phyloP scores from a whole-genome alignment of 2,329 filamentous ascomycete species.

The Trichoderma atroviride region DNA sequence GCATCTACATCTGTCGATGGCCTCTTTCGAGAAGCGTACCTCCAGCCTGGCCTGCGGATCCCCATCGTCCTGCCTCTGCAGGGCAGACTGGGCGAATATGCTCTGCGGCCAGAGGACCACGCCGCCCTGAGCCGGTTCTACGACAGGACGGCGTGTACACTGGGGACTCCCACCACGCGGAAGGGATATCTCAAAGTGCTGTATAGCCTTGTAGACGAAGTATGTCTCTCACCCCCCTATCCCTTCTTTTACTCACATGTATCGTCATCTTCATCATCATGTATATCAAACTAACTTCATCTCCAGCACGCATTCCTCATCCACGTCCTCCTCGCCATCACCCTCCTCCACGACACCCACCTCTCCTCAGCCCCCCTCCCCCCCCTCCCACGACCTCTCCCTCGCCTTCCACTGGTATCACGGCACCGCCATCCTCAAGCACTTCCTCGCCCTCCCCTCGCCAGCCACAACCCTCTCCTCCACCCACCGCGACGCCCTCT shows the following conservation, averaged over 20 bases:
- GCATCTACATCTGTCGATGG: background rate
- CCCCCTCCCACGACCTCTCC: conserved; percentile 34
- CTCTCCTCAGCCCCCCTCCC: conserved; percentile 33
- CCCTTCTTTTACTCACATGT: too few species aligned
- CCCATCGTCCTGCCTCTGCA: conserved; percentile 34
- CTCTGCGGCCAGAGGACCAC: conserved; percentile 39
- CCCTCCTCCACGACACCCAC: conserved; percentile 56
- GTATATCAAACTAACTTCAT: background rate
- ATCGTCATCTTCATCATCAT: too few species aligned
- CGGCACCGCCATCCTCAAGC: conserved; percentile 51
- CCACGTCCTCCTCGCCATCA: conserved; percentile 56
- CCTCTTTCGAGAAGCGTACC: background rate
- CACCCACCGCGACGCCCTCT: conserved; percentile 49
- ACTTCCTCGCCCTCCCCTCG: conserved; percentile 41
- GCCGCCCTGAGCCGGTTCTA: conserved; percentile 47
- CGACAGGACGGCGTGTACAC: conserved; percentile 45
- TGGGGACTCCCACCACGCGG: conserved; percentile 40
- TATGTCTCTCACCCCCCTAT: too few species aligned
- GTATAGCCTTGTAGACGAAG: conserved; percentile 44
- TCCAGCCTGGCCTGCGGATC: conserved; percentile 29
- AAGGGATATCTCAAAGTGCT: conserved; percentile 42
- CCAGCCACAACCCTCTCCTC: conserved; percentile 35
- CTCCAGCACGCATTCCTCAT: conserved; percentile 54
- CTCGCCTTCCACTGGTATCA: conserved; percentile 53
- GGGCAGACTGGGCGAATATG: conserved; percentile 33